Evolutionary conservation across 768 basidiomycete species (phyloP).

Genomic region (Boletellus ananas): DNA sequence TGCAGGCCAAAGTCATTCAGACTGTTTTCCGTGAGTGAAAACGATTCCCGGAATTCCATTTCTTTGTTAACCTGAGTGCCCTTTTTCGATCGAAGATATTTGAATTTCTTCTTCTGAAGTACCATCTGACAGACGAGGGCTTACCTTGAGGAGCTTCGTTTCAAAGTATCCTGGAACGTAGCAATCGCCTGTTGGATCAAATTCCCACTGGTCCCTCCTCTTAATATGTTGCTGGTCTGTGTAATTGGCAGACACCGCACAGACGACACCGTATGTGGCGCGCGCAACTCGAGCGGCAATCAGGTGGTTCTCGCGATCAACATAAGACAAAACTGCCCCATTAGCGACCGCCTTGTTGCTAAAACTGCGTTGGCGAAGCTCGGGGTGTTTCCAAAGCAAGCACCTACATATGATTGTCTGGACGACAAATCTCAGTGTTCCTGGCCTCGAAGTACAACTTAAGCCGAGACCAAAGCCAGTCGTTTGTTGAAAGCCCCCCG

Average conservation of each 20-base stretch:
- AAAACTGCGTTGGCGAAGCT: not conserved
- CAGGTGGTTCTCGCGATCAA: constrained; percentile 1
- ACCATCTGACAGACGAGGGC: not conserved
- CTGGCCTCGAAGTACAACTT: constrained; percentile 9
- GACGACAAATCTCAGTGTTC: constrained; percentile 3
- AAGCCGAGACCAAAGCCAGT: constrained; percentile 6
- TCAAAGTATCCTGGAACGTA: constrained; percentile 17
- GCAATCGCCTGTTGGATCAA: constrained; percentile 1
- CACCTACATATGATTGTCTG: constrained; percentile 10
- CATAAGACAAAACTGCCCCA: constrained; percentile 3
- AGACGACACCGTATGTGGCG: constrained; percentile 1
- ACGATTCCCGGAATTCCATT: constrained; percentile 10
- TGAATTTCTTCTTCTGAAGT: too few relatives aligned
- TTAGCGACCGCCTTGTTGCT: constrained; percentile 14
- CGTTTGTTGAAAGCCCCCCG: constrained; percentile 7
- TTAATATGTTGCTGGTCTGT: constrained; percentile 3
- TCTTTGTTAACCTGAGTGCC: not conserved
- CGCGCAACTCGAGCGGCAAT: not conserved
- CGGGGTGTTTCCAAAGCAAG: too few relatives aligned
- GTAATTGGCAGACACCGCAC: not conserved
- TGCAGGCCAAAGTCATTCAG: constrained; percentile 3
- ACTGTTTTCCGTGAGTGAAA: constrained; percentile 2
- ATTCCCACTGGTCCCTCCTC: constrained; percentile 11
- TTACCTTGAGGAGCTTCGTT: constrained; percentile 8
- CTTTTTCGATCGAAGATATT: not conserved